Base-by-base conservation (phyloP, 2,329 filamentous ascomycete genomes). In the Aspergillus arachidicola region DNA sequence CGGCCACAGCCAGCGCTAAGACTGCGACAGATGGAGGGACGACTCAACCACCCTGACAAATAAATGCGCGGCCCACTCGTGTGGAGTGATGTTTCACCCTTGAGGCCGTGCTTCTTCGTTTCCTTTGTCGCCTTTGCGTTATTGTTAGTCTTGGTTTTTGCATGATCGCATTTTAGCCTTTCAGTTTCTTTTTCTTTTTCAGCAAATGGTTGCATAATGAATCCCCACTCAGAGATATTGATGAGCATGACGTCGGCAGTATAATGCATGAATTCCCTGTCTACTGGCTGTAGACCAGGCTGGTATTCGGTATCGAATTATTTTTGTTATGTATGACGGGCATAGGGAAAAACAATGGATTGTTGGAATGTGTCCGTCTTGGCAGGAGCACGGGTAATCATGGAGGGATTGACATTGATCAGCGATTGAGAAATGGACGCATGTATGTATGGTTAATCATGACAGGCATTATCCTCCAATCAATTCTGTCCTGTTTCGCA, bases 31-130 rank as follows among this genome's bases (percentile, higher is more conserved):
- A 78, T 50, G 69, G 71, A 14, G 76, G 69, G 46, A 67, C 71
- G 53, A 72, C 64, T 63, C 70, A 72, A 58, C 75, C 76, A 36
- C 69, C 75, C 57, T 78, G 73, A 76, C 63, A 62, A 55, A 38
- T 55, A 55, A 23, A 55, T 55, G 32, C 51, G 23, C 51, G 51
- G 51, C n/a, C 34, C 51, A 55, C 34, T 36, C 11, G 11, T 21
- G 51, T 54, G 30, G 51, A 55, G 58, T 54, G 41, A 50, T 51
- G 55, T 51, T 41, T 38, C 43, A 34, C 23, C 34, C 21, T 54
- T 9, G 46, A 53, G 26, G 6, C n/a, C 45, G 54, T 55, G 53
- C 54, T 41, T 28, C 41, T 26, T 19, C 9, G 23, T 57, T 30
- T 41, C 30, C 14, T 48, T 23, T 51, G 12, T 19, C 21, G 7